These are phyloP conservation scores for Penicillium griseofulvum DNA, from an alignment of 2,329 filamentous ascomycete species.

Conservation along the genomic window DNA sequence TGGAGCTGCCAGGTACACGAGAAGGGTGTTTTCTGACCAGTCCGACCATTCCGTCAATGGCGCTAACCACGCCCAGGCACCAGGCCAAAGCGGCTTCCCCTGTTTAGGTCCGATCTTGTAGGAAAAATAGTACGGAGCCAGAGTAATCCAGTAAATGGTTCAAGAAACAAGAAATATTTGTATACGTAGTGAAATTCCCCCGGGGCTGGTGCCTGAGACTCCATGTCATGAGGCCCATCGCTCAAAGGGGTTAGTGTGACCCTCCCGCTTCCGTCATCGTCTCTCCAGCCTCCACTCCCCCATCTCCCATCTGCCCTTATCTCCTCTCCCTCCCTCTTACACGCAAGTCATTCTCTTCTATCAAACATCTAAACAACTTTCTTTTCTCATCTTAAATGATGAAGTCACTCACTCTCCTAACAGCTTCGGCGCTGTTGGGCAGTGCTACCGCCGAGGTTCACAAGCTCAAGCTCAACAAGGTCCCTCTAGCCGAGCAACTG, in stretches of 20 bases:
- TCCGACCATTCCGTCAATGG: conserved; percentile 9
- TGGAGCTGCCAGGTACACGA: conserved; percentile 25
- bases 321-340: conserved; percentile 24
- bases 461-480: conserved; percentile 97
- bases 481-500: conserved; percentile 87
- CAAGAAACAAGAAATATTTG: background rate
- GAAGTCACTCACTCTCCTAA: conserved; percentile 80
- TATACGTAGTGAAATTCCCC: background rate
- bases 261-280: conserved; percentile 30
- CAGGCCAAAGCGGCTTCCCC: background rate
- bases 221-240: conserved; percentile 7
- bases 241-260: conserved; percentile 9
- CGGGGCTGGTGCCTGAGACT: background rate
- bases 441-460: conserved; percentile 81
- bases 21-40: conserved; percentile 5
- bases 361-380: conserved; percentile 14
- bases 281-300: conserved; percentile 21
- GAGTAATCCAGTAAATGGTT: background rate
- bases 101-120: background rate
- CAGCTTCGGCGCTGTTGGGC: conserved; percentile 76
- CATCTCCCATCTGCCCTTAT: conserved; percentile 29
- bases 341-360: conserved; percentile 17
- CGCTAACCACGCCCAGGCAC: conserved; percentile 3
- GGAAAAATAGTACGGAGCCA: background rate
- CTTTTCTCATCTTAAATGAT: conserved; percentile 51